Base-by-base conservation (phyloP, 1,284 basidiomycete species). In the Singerocomus inundabilis region DNA sequence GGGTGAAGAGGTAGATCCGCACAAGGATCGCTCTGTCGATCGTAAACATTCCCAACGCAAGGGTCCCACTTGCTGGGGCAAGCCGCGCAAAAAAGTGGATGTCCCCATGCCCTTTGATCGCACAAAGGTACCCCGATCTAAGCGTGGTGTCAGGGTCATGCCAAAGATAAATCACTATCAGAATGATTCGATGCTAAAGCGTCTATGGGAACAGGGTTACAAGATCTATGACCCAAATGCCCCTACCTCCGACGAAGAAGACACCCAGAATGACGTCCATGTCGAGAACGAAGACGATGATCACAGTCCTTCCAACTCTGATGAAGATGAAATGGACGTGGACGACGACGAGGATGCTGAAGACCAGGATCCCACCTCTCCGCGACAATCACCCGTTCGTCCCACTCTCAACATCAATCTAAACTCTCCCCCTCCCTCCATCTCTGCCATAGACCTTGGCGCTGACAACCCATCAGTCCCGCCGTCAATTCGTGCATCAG, bases 1-100 rank as follows among this genome's bases (percentile, higher is more conserved):
- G 55, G 79, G 76, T 39, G 79, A 78, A 39, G 77, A 79, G 33
- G 72, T 67, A 29, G 69, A 62, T 49, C 63, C 64, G 10, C 68
- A 65, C 46, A 72, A 70, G 15, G 68, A 66, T 48, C 68, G 63
- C 32, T 63, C 64, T 29, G 54, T 61, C 43, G 65, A 69, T 41
- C 57, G 47, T 25, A 60, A 48, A 35, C 46, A 5, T n/a, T 2
- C 40, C 10, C 47, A 34, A 4, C 63, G 50, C 28, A 56, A 37
- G 13, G 34, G 15, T 9, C 24, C 13, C 4, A 3, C 29, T 24
- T 33, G 6, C 21, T 26, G 39, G n/a, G 34, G 38, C 28, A 30
- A 11, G 5, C 30, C 29, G 4, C 43, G 48, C 24, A 64, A 51
- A 58, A 61, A 40, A 42, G 38, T 58, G 11, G 26, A 36, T 21